These are phyloP conservation scores for Microdochium nivale DNA, from an alignment of 2,329 filamentous ascomycete genomes.

Conservation along the genomic window DNA sequence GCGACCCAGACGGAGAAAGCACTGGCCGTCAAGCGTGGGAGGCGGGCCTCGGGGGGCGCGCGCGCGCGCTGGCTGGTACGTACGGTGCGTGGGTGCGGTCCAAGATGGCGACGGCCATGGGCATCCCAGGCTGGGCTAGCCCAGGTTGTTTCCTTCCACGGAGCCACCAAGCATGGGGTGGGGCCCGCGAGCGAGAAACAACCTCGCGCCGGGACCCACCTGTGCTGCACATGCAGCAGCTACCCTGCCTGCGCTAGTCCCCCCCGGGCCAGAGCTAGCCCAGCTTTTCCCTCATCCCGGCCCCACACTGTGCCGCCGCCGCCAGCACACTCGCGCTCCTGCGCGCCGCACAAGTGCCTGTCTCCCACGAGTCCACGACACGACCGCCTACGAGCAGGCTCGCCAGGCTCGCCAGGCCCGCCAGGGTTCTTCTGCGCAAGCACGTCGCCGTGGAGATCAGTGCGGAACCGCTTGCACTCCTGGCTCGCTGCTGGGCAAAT, in stretches of 20 bases:
- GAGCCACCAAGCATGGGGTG: neutral
- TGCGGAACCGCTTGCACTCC: neutral
- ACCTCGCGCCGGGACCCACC: constrained; percentile 1
- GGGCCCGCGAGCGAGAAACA: neutral
- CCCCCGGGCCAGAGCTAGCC: neutral
- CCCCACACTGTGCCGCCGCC: neutral
- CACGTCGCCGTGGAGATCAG: neutral
- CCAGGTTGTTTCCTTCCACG: neutral
- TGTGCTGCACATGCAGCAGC: constrained; percentile 1
- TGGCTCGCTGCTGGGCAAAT: too few relatives aligned
- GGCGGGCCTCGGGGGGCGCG: neutral
- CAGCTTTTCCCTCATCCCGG: neutral
- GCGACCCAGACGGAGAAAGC: neutral
- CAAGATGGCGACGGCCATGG: too few relatives aligned
- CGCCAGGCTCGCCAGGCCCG: too few relatives aligned
- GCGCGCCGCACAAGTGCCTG: too few relatives aligned
- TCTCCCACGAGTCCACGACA: too few relatives aligned
- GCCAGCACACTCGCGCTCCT: too few relatives aligned
- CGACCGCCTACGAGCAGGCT: too few relatives aligned
- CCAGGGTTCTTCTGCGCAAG: neutral
- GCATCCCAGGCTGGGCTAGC: too few relatives aligned
- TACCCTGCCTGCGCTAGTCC: neutral
- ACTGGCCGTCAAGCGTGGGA: neutral
- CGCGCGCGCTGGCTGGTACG: neutral
- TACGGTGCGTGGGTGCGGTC: neutral